phyloP scores from a whole-genome alignment of 768 basidiomycete genomes.

The Leccinum incarnatum region DNA sequence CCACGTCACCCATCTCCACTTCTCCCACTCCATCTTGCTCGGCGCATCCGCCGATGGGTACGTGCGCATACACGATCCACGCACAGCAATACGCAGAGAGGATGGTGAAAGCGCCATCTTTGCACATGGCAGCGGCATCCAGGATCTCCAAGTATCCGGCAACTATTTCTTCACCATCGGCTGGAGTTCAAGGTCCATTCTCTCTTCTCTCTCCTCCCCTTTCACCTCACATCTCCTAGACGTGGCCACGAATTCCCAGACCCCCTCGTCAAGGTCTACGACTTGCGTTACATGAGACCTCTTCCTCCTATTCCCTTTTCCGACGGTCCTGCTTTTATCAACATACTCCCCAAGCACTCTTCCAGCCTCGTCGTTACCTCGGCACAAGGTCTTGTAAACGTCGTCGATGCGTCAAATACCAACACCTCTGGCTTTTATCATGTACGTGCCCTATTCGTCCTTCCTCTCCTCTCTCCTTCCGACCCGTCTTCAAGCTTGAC shows the following conservation, averaged over 20 bases:
- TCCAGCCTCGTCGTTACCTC: conserved; percentile 76
- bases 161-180: conserved; percentile 87
- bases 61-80: conserved; percentile 67
- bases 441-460: conserved; percentile 37
- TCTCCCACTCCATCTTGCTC: conserved; percentile 60
- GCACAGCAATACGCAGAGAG: conserved; percentile 53
- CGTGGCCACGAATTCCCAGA: conserved; percentile 87
- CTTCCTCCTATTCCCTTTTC: conserved; percentile 87
- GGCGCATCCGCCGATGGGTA: conserved; percentile 74
- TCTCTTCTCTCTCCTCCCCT: not conserved
- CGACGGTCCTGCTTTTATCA: conserved; percentile 82
- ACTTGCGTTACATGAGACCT: conserved; percentile 78
- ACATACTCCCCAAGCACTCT: conserved; percentile 71
- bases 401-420: conserved; percentile 77
- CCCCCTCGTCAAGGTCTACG: conserved; percentile 90
- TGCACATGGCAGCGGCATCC: conserved; percentile 80
- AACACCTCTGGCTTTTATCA: conserved; percentile 76
- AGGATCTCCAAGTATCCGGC: conserved; percentile 75
- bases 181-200: conserved; percentile 70
- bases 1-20: conserved; percentile 60
- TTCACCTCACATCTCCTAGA: conserved; percentile 40
- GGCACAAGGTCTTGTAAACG: conserved; percentile 77
- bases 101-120: conserved; percentile 56
- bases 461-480: not conserved
- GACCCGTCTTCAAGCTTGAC: conserved; percentile 50